Evolutionary conservation across 1,284 basidiomycete genomes (phyloP).

Genomic region (Somion occarium): DNA sequence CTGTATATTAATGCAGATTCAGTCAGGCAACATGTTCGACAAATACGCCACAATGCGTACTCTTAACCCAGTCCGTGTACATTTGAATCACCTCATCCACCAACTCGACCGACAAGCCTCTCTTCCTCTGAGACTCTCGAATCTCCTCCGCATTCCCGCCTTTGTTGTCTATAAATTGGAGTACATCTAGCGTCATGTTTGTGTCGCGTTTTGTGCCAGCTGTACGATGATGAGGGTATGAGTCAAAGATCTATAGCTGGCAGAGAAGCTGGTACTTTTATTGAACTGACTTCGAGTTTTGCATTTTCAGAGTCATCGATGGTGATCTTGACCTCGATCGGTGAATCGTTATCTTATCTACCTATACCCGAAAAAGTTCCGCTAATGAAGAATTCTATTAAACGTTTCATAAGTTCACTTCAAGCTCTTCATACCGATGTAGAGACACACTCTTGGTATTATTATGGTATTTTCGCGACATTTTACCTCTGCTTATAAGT

Average conservation of each 20-base stretch:
- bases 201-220: background rate
- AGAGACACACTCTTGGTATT: too few relatives aligned
- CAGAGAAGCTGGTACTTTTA: background rate
- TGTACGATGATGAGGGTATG: background rate
- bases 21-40: background rate
- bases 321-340: conserved; percentile 1
- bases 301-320: conserved; percentile 8
- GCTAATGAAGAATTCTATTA: background rate
- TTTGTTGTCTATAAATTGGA: conserved; percentile 77
- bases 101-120: conserved; percentile 84
- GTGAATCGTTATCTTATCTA: conserved; percentile 6
- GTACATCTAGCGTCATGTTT: conserved; percentile 72
- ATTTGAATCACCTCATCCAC: conserved; percentile 93
- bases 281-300: background rate
- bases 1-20: conserved; percentile 34
- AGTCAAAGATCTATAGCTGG: background rate
- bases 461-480: too few relatives aligned
- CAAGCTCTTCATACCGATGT: too few relatives aligned
- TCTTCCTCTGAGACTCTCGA: conserved; percentile 88
- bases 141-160: conserved; percentile 95
- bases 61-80: conserved; percentile 90
- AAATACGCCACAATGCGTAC: conserved; percentile 43
- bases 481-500: too few relatives aligned
- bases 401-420: too few relatives aligned
- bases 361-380: background rate